phyloP scores from a whole-genome alignment of 257 asterid species.

The Avicennia marina region DNA sequence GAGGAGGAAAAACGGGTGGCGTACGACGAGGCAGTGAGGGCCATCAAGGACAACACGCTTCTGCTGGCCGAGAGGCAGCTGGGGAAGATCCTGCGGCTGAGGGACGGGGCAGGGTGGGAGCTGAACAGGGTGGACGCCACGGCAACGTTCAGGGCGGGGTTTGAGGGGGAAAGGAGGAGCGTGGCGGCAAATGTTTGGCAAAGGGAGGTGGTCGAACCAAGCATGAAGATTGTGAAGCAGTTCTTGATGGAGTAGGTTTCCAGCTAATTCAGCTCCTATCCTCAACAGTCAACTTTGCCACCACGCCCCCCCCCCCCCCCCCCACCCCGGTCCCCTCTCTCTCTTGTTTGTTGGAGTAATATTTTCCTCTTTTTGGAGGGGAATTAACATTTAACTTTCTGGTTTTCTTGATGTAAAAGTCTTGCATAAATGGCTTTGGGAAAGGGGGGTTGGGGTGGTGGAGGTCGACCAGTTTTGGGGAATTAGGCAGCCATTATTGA shows the following conservation, averaged over 20 bases:
- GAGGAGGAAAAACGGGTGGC: constrained; percentile 3
- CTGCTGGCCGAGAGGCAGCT: constrained; percentile 57
- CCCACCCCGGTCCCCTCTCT: constrained; percentile 12
- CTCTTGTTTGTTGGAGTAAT: constrained; percentile 21
- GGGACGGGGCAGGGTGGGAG: constrained; percentile 68
- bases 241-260: constrained; percentile 85
- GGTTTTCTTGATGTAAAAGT: constrained; percentile 16
- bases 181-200: constrained; percentile 54
- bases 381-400: neutral
- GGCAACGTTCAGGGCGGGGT: constrained; percentile 44
- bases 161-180: constrained; percentile 21
- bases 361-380: constrained; percentile 1
- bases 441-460: neutral
- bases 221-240: constrained; percentile 78
- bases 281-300: constrained; percentile 8
- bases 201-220: constrained; percentile 57
- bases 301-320: constrained; percentile 3
- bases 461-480: constrained; percentile 33
- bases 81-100: constrained; percentile 63
- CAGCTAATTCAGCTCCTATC: constrained; percentile 50
- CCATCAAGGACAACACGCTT: constrained; percentile 73
- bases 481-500: too few relatives aligned
- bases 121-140: constrained; percentile 67
- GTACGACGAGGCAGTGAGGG: constrained; percentile 59
- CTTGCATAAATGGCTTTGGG: constrained; percentile 3